A percentile compares a stretch with the other conserved stretches of the same genome.
Conservation (phyloP, 768 basidiomycete species). For the Steccherinum ochraceum region DNA sequence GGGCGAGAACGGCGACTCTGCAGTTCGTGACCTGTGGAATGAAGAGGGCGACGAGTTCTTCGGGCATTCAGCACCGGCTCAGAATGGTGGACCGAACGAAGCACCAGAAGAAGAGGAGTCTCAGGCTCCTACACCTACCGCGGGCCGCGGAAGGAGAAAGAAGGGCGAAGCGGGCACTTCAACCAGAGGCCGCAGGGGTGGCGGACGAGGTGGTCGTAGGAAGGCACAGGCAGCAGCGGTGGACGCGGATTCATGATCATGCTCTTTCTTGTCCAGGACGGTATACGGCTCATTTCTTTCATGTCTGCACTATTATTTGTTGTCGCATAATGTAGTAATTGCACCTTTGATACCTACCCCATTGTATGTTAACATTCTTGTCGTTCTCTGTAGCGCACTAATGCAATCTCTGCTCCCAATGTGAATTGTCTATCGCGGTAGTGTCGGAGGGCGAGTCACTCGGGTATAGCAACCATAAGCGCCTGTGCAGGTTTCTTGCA, state of each 20-base stretch:
- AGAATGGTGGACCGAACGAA: slow-evolving; percentile 14
- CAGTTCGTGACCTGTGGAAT: slow-evolving; percentile 68
- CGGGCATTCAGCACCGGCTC: slow-evolving; percentile 40
- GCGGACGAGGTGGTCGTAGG: slow-evolving; percentile 4
- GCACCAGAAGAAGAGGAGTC: slow-evolving; percentile 20
- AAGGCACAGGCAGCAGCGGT: slow-evolving; percentile 7
- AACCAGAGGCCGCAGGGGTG: slow-evolving; percentile 3
- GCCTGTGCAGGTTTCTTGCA: too few relatives aligned
- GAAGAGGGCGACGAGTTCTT: slow-evolving; percentile 88
- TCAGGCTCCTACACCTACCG: slow-evolving; percentile 18
- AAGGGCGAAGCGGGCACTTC: neutral
- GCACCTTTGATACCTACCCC: slow-evolving; percentile 9
- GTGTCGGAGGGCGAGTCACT: too few relatives aligned
- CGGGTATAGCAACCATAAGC: too few relatives aligned
- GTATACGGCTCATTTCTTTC: neutral
- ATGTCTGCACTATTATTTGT: slow-evolving; percentile 1
- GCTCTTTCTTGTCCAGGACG: neutral
- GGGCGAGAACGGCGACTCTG: slow-evolving; percentile 29
- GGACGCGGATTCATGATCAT: slow-evolving; percentile 10
- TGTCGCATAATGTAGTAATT: slow-evolving; percentile 10
- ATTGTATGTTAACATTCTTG: slow-evolving; percentile 1
- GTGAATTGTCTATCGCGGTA: neutral
- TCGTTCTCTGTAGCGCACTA: neutral
- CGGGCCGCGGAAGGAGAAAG: slow-evolving; percentile 10
- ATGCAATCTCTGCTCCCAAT: neutral